Conservation (phyloP, 257 asterid genomes). For the Fraxinus excelsior region DNA sequence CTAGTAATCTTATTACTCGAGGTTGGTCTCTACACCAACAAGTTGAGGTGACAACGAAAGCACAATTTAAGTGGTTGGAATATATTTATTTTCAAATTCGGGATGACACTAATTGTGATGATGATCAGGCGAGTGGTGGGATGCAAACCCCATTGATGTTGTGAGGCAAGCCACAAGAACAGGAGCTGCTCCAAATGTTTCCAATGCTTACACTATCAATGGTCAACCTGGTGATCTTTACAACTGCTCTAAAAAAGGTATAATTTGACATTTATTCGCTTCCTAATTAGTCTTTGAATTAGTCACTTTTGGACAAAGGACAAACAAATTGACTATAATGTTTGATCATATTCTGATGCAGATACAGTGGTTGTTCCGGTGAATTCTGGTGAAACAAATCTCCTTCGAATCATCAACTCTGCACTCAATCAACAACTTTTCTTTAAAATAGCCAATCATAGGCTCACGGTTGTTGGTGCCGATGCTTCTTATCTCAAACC, state of each 20-base stretch:
- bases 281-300: too few relatives aligned
- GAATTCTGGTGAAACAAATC: constrained; percentile 67
- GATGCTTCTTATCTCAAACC: constrained; percentile 85
- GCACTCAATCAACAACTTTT: constrained; percentile 89
- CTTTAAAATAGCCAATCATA: constrained; percentile 81
- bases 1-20: not conserved
- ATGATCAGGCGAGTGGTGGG: too few relatives aligned
- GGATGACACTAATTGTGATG: too few relatives aligned
- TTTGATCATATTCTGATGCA: constrained; percentile 28
- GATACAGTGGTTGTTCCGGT: constrained; percentile 60
- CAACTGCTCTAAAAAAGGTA: constrained; percentile 79
- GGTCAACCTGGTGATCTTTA: constrained; percentile 92
- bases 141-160: too few relatives aligned
- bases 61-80: too few relatives aligned
- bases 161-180: too few relatives aligned
- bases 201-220: too few relatives aligned
- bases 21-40: not conserved
- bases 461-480: constrained; percentile 80
- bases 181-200: too few relatives aligned
- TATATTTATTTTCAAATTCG: too few relatives aligned
- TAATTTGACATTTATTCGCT: not conserved
- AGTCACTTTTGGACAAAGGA: not conserved
- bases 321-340: not conserved
- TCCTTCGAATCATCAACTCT: constrained; percentile 70
- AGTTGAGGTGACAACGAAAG: too few relatives aligned